Base-by-base conservation (phyloP, 2,329 filamentous ascomycete genomes). In the Alternaria arborescens region DNA sequence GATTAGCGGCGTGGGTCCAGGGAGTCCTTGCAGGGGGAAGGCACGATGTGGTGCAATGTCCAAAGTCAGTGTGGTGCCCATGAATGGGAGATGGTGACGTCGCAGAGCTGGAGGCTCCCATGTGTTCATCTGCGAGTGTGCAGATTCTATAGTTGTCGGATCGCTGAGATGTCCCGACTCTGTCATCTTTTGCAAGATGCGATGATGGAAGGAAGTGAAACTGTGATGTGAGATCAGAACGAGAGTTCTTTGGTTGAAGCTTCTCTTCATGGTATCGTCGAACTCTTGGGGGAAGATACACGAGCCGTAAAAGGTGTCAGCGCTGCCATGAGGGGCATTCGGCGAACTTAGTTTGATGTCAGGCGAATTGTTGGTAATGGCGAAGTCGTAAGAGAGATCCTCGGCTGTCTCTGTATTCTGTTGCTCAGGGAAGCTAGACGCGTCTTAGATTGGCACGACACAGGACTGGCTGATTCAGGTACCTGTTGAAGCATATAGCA, bases 271-370 rank as follows among this genome's bases (percentile, higher is more conserved):
- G 2, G 72, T 75, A 24, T 74, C 60, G 55, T 81, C 79, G 28
- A 74, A 78, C 58, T 80, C 78, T 60, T 80, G 79, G 44, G 79
- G 78, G 52, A 81, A 81, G 52, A 81, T 67, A 44, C 76, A 79
- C 34, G 68, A 73, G 28, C 70, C 78, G 55, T 78, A 76, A 56
- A 81, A 72, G 16, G 69, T 70, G 44, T 66, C 72, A 11, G 75
- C 60, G 58, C 77, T 81, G 30, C 78, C 79, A 67, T 80, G 68
- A n/a, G 78, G 78, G 16, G 76, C 62, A 46, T 74, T 73, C 16
- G 79, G 78, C 14, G 78, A 80, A 50, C 58, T 72, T 10, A 81
- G 66, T 28, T 64, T 86, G 44, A 91, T 86, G 61, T 90, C 88
- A 4, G 89, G 88, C 8, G 79, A 81, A 63, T 78, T 77, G 64